Percentiles rank a stretch among this genome's conserved stretches.
phyloP scores from a whole-genome alignment of 2,329 filamentous ascomycete species.

The Phaeoacremonium minimum region DNA sequence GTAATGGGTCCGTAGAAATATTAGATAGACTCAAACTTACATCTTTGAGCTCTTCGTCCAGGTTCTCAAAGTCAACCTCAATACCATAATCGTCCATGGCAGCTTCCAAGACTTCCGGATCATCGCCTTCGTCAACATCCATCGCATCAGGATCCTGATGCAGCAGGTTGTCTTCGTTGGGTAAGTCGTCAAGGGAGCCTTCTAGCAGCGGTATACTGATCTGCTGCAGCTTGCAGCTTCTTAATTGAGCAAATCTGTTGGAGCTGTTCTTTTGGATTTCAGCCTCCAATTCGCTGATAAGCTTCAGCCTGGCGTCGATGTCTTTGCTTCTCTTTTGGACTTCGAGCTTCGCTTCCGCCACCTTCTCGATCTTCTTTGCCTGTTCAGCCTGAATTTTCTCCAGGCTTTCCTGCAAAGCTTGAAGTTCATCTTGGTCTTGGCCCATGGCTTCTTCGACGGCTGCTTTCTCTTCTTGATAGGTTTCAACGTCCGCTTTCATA shows the following conservation, averaged over 20 bases:
- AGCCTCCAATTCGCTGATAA: slow-evolving; percentile 74
- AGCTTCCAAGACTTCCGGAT: slow-evolving; percentile 55
- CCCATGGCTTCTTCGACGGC: slow-evolving; percentile 71
- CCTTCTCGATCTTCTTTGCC: slow-evolving; percentile 65
- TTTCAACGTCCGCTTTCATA: slow-evolving; percentile 64
- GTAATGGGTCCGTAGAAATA: background rate
- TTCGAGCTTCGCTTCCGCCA: slow-evolving; percentile 73
- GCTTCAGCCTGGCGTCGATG: slow-evolving; percentile 69
- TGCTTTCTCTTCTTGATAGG: slow-evolving; percentile 68
- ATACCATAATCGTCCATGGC: slow-evolving; percentile 88
- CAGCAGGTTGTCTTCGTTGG: slow-evolving; percentile 77
- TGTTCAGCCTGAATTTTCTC: slow-evolving; percentile 65
- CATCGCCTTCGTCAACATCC: slow-evolving; percentile 79
- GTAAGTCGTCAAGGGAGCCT: slow-evolving; percentile 78
- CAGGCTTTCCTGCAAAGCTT: slow-evolving; percentile 68
- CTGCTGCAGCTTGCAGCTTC: slow-evolving; percentile 90
- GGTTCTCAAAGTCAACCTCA: slow-evolving; percentile 74
- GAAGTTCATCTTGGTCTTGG: slow-evolving; percentile 70
- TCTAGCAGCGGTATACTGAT: slow-evolving; percentile 76
- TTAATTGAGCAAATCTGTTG: slow-evolving; percentile 76
- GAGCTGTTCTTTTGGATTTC: slow-evolving; percentile 83
- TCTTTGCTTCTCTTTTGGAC: slow-evolving; percentile 81
- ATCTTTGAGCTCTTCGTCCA: slow-evolving; percentile 78
- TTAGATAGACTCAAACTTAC: slow-evolving; percentile 43
- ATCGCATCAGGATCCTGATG: slow-evolving; percentile 81